phyloP scores from a whole-genome alignment of 2,329 filamentous ascomycete genomes.

The Xylaria digitata region DNA sequence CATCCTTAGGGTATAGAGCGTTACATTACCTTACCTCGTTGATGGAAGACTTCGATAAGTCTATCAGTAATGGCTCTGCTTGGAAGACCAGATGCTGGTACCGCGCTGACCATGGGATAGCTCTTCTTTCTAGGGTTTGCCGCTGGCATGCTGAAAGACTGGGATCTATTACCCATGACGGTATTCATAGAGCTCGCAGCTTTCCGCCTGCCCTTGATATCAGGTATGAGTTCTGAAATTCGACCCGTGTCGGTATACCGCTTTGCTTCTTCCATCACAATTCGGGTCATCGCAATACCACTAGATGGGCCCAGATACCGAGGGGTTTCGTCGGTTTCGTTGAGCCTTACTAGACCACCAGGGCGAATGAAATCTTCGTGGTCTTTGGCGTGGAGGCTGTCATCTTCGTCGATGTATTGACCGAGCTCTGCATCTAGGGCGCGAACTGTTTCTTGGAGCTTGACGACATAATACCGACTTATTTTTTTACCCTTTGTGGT shows the following conservation, averaged over 20 bases:
- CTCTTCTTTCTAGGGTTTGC: constrained; percentile 76
- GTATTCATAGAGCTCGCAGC: constrained; percentile 48
- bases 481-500: constrained; percentile 87
- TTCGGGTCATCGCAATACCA: constrained; percentile 91
- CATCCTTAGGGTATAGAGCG: constrained; percentile 27
- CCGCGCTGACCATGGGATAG: constrained; percentile 89
- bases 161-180: constrained; percentile 66
- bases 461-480: constrained; percentile 90
- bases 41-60: constrained; percentile 85
- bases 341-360: constrained; percentile 84
- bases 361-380: constrained; percentile 88
- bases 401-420: constrained; percentile 82
- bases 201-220: constrained; percentile 69
- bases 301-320: constrained; percentile 94
- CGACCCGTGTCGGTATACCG: constrained; percentile 90
- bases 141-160: constrained; percentile 65
- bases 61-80: constrained; percentile 78
- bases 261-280: constrained; percentile 97
- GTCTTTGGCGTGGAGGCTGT: constrained; percentile 76
- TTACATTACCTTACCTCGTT: constrained; percentile 71
- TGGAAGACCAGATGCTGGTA: constrained; percentile 81
- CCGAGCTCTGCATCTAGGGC: constrained; percentile 84
- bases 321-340: constrained; percentile 84
- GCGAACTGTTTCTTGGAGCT: constrained; percentile 86
- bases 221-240: constrained; percentile 91